A percentile compares a stretch with the other conserved stretches of the same genome.
Conservation (phyloP, 106 monocot genomes). For the Apostasia shenzhenica region DNA sequence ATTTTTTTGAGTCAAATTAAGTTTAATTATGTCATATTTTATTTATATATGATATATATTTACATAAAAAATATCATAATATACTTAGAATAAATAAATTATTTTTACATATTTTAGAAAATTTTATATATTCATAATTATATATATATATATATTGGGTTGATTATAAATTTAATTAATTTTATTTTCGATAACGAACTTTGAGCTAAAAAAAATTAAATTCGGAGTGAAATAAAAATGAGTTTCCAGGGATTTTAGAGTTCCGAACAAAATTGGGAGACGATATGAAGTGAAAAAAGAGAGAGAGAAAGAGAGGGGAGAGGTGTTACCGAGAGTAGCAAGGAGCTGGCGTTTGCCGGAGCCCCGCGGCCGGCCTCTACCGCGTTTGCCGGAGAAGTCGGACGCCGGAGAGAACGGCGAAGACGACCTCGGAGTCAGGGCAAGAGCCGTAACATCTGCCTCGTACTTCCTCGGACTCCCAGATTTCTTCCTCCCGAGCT, state of each 20-base stretch:
- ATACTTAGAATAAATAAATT: no score
- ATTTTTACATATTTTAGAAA: neutral
- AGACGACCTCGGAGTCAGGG: conserved; percentile 20
- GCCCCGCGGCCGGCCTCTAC: conserved; percentile 64
- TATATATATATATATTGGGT: neutral
- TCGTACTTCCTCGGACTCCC: conserved; percentile 30
- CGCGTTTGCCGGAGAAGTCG: conserved; percentile 29
- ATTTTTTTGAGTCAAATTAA: no score
- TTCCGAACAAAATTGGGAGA: neutral
- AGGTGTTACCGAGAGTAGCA: conserved; percentile 38
- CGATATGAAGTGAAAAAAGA: neutral
- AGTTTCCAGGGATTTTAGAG: neutral
- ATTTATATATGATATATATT: neutral
- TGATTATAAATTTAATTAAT: no score
- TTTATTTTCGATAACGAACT: no score
- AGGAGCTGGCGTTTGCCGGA: conserved; percentile 78
- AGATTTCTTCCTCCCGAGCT: conserved; percentile 12
- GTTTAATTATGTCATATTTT: neutral
- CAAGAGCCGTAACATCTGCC: conserved; percentile 21
- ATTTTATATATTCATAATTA: neutral
- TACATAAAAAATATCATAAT: neutral
- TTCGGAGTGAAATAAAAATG: neutral
- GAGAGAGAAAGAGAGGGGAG: neutral
- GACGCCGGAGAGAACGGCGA: conserved; percentile 1
- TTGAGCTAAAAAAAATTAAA: neutral